Evolutionary conservation across 768 basidiomycete species (phyloP).

Genomic region (Psilocybe azurescens): DNA sequence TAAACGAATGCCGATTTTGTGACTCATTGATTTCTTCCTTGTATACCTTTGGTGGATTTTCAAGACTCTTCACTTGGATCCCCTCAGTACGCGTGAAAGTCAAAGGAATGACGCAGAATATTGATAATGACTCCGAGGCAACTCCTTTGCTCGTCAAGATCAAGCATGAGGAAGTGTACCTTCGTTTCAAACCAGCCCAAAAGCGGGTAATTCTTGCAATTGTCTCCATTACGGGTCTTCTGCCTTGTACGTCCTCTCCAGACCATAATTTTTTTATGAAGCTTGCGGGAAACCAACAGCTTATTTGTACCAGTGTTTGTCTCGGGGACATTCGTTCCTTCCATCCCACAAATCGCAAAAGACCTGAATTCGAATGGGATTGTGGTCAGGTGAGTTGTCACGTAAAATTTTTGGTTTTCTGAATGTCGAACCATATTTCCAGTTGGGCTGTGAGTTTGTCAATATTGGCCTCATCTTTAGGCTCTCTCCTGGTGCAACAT

Average conservation of each 20-base stretch:
- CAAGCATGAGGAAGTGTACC: conserved; percentile 23
- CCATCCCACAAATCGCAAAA: conserved; percentile 29
- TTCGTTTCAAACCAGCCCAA: conserved; percentile 21
- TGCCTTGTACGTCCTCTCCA: conserved; percentile 17
- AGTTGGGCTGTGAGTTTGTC: conserved; percentile 38
- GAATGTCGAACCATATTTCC: not conserved
- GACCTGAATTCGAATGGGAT: conserved; percentile 27
- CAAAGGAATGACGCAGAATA: not conserved
- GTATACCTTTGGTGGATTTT: not conserved
- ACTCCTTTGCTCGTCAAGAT: conserved; percentile 11
- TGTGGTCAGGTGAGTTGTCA: conserved; percentile 23
- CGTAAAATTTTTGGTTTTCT: no score
- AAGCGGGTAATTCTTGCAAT: conserved; percentile 22
- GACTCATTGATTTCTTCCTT: not conserved
- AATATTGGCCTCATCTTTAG: conserved; percentile 35
- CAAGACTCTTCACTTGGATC: not conserved
- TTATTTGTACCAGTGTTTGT: conserved; percentile 14
- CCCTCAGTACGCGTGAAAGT: not conserved
- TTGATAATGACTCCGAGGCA: conserved; percentile 7
- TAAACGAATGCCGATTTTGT: not conserved
- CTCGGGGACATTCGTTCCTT: conserved; percentile 31
- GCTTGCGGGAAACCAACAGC: no score
- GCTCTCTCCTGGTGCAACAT: conserved; percentile 33
- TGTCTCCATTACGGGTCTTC: conserved; percentile 19
- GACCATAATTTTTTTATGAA: not conserved